Evolutionary conservation across 2,329 filamentous ascomycete genomes (phyloP), one percentile per base, ranked within the genome.

Genomic region (Fusarium haematococcum): DNA sequence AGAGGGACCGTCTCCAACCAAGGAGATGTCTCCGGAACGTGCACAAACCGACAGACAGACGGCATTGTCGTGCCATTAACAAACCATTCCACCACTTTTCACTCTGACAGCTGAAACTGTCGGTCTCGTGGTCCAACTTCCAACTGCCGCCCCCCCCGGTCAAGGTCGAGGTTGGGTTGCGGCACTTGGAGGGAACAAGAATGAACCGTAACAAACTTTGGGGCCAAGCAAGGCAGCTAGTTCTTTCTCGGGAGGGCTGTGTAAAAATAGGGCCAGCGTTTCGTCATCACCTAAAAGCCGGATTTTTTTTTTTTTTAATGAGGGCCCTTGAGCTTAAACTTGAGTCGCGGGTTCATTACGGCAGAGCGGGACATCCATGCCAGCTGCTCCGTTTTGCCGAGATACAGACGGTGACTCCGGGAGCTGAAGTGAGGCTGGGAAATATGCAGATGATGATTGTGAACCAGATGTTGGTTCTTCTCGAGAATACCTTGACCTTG

Each of bases 151-250:
- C 41, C 41, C 41, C 41, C 41, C 41, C 16, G 41, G 41, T 23
- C 41, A 7, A 41, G 10, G 39, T 11, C 5, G 18, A 41, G 39
- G 39, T 41, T 20, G 39, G 39, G 39, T 23, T 45, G 41, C 41
- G 20, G 45, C 45, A 50, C 23, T 50, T 27, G 23, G 23, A 10
- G 23, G 14, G 16, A 18, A 50, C 23, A 25, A 18, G 23, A 50
- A 50, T 18, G 50, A 62, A 50, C 41, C 41, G 59, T 50, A 50
- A 62, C 27, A 50, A 50, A 61, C 59, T 61, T 48, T 62, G n/a
- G 39, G 7, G 8, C 48, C n/a, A 30, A 39, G 13, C 43, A 45
- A 45, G 43, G 43, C 43, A 45, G 18, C 27, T 30, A 50, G 59
- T 23, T 30, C 11, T 14, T 23, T 5, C 5, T 30, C 39, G 25